These are phyloP conservation scores for Epichloe elymi DNA, from an alignment of 2,329 filamentous ascomycete species.

Conservation along the genomic window DNA sequence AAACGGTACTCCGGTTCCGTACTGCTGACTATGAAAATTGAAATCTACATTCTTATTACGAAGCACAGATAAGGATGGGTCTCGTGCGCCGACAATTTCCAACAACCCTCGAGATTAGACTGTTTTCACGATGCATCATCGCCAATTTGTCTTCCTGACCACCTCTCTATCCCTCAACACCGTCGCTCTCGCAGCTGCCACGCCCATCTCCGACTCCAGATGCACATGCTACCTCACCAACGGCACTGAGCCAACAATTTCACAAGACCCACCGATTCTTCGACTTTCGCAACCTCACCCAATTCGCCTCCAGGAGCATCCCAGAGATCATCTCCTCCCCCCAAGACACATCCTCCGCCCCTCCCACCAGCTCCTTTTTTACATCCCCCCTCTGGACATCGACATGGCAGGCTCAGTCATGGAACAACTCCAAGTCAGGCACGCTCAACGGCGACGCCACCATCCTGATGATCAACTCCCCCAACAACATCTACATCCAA, in stretches of 20 bases:
- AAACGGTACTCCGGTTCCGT: too few species aligned
- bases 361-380: constrained; percentile 26
- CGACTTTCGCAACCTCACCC: constrained; percentile 31
- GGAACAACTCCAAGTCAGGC: constrained; percentile 21
- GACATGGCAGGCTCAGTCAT: constrained; percentile 26
- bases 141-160: not conserved
- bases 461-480: constrained; percentile 26
- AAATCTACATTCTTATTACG: not conserved
- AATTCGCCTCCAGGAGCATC: constrained; percentile 21
- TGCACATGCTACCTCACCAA: constrained; percentile 38
- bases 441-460: constrained; percentile 9
- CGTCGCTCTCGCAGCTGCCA: not conserved
- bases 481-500: constrained; percentile 34
- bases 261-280: constrained; percentile 35
- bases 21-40: too few species aligned
- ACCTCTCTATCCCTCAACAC: not conserved
- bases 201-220: constrained; percentile 15
- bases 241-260: constrained; percentile 26
- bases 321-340: constrained; percentile 18
- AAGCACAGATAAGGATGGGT: not conserved
- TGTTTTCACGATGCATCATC: not conserved
- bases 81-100: not conserved
- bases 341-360: constrained; percentile 14
- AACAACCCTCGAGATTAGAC: not conserved
- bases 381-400: constrained; percentile 20